Evolutionary conservation across 2,329 filamentous ascomycete species (phyloP).

Genomic region (Septoria petroselini): DNA sequence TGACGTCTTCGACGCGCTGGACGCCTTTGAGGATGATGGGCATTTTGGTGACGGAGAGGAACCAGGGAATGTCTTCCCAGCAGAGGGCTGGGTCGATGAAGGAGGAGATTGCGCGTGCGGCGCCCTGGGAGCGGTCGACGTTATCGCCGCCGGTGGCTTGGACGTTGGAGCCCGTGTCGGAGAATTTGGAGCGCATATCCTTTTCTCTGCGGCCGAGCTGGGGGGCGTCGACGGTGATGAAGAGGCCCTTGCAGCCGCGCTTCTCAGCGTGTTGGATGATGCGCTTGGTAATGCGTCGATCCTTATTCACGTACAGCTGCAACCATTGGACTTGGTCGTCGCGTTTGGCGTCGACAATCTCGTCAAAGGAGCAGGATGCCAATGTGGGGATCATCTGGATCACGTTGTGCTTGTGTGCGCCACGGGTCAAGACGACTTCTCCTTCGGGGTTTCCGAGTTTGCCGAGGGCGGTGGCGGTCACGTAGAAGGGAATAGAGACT

Average conservation of each 20-base stretch:
- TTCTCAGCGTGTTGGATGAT: constrained; percentile 90
- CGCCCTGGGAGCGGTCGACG: constrained; percentile 86
- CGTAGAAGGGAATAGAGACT: constrained; percentile 84
- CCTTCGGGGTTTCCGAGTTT: constrained; percentile 93
- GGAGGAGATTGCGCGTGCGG: constrained; percentile 87
- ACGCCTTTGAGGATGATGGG: constrained; percentile 96
- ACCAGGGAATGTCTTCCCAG: constrained; percentile 89
- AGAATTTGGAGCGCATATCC: constrained; percentile 84
- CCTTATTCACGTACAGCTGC: constrained; percentile 84
- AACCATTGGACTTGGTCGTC: constrained; percentile 91
- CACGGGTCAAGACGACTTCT: constrained; percentile 84
- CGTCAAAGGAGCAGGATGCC: constrained; percentile 94
- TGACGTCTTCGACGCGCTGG: constrained; percentile 90
- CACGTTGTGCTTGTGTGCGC: constrained; percentile 79
- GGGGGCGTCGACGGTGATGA: constrained; percentile 97
- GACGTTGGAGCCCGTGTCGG: constrained; percentile 75
- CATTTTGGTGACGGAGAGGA: constrained; percentile 74
- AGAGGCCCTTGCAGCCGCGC: constrained; percentile 89
- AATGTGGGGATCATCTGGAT: constrained; percentile 98
- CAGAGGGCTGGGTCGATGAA: constrained; percentile 94
- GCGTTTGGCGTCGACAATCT: constrained; percentile 81
- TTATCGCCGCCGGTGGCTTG: constrained; percentile 64
- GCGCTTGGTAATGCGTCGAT: constrained; percentile 81
- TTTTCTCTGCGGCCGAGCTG: constrained; percentile 94
- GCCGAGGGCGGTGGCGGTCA: constrained; percentile 91